Evolutionary conservation across 2,329 filamentous ascomycete species (phyloP).

Genomic region (Fusarium sp.): DNA sequence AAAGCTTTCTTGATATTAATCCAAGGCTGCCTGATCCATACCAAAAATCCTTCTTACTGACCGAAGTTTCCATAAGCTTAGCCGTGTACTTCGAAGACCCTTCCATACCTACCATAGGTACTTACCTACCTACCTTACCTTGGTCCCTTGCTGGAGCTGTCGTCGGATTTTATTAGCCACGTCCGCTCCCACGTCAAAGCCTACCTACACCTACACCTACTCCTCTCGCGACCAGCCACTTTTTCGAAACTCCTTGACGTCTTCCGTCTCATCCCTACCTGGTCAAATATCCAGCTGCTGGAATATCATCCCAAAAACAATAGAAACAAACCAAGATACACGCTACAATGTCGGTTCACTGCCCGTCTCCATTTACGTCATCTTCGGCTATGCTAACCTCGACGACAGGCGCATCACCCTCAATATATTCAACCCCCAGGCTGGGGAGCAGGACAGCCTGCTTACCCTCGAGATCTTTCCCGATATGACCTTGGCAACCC

Average conservation of each 20-base stretch:
- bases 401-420: constrained; percentile 83
- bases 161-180: constrained; percentile 11
- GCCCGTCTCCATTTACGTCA: constrained; percentile 19
- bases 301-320: not conserved
- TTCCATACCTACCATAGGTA: not conserved
- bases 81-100: constrained; percentile 1
- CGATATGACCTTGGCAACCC: constrained; percentile 84
- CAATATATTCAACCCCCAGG: constrained; percentile 81
- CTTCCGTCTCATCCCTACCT: constrained; percentile 13
- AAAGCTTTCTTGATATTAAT: not conserved
- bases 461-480: constrained; percentile 84
- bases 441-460: constrained; percentile 76
- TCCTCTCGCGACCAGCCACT: constrained; percentile 36
- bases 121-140: constrained; percentile 7
- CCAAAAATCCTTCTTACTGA: not conserved
- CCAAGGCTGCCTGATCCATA: not conserved
- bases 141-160: constrained; percentile 17
- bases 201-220: constrained; percentile 13
- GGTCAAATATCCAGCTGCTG: not conserved
- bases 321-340: constrained; percentile 8
- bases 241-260: constrained; percentile 13
- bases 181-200: constrained; percentile 8
- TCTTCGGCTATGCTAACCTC: constrained; percentile 33
- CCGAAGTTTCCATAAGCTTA: not conserved
- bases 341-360: constrained; percentile 40